Percentiles rank a stretch among this genome's conserved stretches.
phyloP scores from a whole-genome alignment of 306 rosid species.

The Albizia julibrissin region DNA sequence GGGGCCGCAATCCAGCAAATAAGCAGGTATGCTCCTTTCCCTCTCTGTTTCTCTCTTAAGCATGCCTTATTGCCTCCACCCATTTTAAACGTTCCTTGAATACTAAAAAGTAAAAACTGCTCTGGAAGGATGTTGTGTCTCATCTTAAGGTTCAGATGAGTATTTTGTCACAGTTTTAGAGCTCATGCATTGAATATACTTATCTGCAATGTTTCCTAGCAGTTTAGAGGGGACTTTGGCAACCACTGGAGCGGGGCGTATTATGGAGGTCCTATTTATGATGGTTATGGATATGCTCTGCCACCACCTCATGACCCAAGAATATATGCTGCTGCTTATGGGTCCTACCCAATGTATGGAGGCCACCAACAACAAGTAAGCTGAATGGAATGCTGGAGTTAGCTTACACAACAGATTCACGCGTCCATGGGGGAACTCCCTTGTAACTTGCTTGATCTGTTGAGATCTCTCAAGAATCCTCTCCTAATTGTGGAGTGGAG shows the following conservation, averaged over 20 bases:
- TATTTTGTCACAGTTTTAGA: neutral
- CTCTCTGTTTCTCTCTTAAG: neutral
- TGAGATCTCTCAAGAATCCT: slow-evolving; percentile 56
- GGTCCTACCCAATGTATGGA: slow-evolving; percentile 80
- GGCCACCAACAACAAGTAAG: slow-evolving; percentile 96
- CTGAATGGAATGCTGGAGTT: slow-evolving; percentile 51
- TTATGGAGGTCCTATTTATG: slow-evolving; percentile 78
- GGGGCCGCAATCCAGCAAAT: slow-evolving; percentile 99
- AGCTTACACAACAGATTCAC: slow-evolving; percentile 36
- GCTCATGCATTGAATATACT: neutral
- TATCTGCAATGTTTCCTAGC: slow-evolving; percentile 40
- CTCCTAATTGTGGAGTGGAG: slow-evolving; percentile 82
- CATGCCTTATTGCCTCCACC: neutral
- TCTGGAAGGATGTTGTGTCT: neutral
- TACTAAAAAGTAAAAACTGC: neutral
- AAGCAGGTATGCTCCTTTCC: slow-evolving; percentile 69
- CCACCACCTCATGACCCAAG: slow-evolving; percentile 85
- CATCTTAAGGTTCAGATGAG: neutral
- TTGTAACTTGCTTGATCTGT: slow-evolving; percentile 59
- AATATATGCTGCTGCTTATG: slow-evolving; percentile 80
- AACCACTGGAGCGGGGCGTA: slow-evolving; percentile 77
- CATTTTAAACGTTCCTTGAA: neutral
- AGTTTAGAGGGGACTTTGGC: slow-evolving; percentile 72
- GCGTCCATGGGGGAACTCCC: slow-evolving; percentile 19
- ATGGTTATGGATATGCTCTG: slow-evolving; percentile 85